phyloP scores from a whole-genome alignment of 768 basidiomycete species.

The Boletus bicolor region DNA sequence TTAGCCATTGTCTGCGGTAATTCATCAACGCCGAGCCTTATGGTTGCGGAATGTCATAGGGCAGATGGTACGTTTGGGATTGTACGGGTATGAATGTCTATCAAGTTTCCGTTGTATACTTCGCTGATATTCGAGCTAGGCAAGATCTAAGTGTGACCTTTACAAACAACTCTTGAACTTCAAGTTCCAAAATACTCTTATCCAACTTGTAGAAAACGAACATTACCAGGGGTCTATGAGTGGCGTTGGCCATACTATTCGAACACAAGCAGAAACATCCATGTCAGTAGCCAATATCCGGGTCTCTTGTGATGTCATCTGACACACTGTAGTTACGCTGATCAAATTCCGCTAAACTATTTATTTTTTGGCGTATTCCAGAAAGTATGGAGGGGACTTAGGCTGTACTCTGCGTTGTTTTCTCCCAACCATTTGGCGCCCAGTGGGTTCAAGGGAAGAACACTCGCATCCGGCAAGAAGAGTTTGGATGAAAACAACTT shows the following conservation, averaged over 20 bases:
- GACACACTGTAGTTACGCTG: constrained; percentile 22
- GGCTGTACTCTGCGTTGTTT: constrained; percentile 40
- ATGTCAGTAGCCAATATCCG: constrained; percentile 11
- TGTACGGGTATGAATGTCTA: constrained; percentile 53
- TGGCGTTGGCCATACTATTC: constrained; percentile 59
- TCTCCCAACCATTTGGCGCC: constrained; percentile 7
- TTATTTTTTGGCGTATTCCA: constrained; percentile 39
- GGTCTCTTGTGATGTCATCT: constrained; percentile 1
- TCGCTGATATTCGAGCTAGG: constrained; percentile 40
- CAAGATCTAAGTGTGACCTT: constrained; percentile 75
- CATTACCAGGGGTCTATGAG: constrained; percentile 68
- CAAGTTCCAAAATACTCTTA: constrained; percentile 60
- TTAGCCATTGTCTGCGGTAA: constrained; percentile 87
- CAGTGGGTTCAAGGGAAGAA: neutral
- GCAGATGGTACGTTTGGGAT: constrained; percentile 79
- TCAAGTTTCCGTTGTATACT: neutral
- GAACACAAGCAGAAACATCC: constrained; percentile 53
- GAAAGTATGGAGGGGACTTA: constrained; percentile 56
- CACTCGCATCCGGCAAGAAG: constrained; percentile 19
- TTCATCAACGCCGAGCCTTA: constrained; percentile 74
- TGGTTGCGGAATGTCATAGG: constrained; percentile 78
- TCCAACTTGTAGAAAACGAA: constrained; percentile 73
- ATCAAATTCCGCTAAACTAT: constrained; percentile 30
- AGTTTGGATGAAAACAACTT: constrained; percentile 52
- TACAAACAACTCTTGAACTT: constrained; percentile 79